Base-by-base conservation (phyloP, 176 grass and related monocot species). In the Musa troglodytarum region DNA sequence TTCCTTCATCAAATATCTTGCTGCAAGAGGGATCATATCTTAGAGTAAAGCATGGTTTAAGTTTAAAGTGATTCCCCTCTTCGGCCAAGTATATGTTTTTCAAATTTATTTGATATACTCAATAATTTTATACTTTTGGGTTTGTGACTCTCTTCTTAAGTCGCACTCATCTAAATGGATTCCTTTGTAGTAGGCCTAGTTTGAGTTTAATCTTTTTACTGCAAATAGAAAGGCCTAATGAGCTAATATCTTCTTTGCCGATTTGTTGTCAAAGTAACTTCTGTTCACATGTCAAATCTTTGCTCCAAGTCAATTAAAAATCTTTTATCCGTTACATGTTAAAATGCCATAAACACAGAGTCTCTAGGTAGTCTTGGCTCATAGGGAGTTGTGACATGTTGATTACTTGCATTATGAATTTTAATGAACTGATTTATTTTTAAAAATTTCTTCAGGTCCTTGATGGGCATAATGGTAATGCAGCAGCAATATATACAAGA, bases 391-490 rank as follows among this genome's bases (percentile, higher is more conserved):
- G 63, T 65, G n/a, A 24, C 0, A 65, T 15, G 21, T 43, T 43
- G 34, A 43, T 43, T 68, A 24, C 23, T 9, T 62, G 12, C 23
- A 71, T 61, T 79, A 43, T 63, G 5, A 15, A 10, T 78, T 58
- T 70, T 34, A n/a, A 6, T 70, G 29, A 70, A 70, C 49, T 65
- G 65, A 69, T 78, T 43, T 1, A 56, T 70, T 20, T 49, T 19
- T 78, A 57, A 11, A 53, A 43, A 19, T 74, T 72, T 77, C 16
- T 68, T 52, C 63, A 96, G 93, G 83, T 96, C 69, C 87, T 96
- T 80, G 93, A 92, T 79, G 93, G 93, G 11, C 93, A 96, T 81
- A 96, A 96, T 14, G 93, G 93, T 26, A 90, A 90, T 54, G 90
- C 93, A 10, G 93, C 93, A 0, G 93, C 93, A 1, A 96, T 96